Evolutionary conservation across 257 asterid species (phyloP).

Genomic region (Knoxia roxburghii): DNA sequence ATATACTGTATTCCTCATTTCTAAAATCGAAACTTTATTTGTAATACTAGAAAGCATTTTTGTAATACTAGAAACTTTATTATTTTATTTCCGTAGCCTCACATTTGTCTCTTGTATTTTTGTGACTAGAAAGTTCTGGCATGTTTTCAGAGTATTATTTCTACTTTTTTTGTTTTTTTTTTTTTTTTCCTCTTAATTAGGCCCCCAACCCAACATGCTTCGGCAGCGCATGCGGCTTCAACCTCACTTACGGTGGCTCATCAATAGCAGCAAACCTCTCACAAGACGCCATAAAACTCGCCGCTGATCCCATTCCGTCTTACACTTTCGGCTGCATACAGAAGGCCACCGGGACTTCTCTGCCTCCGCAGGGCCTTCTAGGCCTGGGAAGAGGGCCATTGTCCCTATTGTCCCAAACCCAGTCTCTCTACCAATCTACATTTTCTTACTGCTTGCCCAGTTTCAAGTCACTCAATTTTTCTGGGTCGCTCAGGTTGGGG

Average conservation of each 20-base stretch:
- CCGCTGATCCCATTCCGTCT: slow-evolving; percentile 40
- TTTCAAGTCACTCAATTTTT: slow-evolving; percentile 48
- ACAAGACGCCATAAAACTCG: slow-evolving; percentile 55
- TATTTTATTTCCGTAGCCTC: too few relatives aligned
- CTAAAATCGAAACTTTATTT: too few relatives aligned
- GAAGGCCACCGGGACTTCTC: slow-evolving; percentile 41
- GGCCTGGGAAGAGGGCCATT: slow-evolving; percentile 77
- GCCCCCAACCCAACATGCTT: slow-evolving; percentile 54
- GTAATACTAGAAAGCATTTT: too few relatives aligned
- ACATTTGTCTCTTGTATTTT: too few relatives aligned
- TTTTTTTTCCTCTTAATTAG: too few relatives aligned
- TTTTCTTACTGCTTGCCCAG: slow-evolving; percentile 85
- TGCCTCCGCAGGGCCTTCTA: slow-evolving; percentile 67
- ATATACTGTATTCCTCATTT: too few relatives aligned
- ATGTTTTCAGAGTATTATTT: too few relatives aligned
- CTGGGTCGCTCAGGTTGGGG: slow-evolving; percentile 64
- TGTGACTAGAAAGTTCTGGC: too few relatives aligned
- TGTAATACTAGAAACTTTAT: too few relatives aligned
- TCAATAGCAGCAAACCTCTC: slow-evolving; percentile 43
- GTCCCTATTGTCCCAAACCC: slow-evolving; percentile 54
- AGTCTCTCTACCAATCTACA: slow-evolving; percentile 48
- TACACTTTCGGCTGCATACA: slow-evolving; percentile 64
- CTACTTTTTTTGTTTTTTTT: too few relatives aligned
- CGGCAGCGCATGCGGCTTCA: slow-evolving; percentile 49
- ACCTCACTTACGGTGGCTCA: slow-evolving; percentile 66